Evolutionary conservation across 495 filamentous ascomycete species (phyloP), one percentile per base, ranked within the genome.

Genomic region (Penicillium pancosmium): DNA sequence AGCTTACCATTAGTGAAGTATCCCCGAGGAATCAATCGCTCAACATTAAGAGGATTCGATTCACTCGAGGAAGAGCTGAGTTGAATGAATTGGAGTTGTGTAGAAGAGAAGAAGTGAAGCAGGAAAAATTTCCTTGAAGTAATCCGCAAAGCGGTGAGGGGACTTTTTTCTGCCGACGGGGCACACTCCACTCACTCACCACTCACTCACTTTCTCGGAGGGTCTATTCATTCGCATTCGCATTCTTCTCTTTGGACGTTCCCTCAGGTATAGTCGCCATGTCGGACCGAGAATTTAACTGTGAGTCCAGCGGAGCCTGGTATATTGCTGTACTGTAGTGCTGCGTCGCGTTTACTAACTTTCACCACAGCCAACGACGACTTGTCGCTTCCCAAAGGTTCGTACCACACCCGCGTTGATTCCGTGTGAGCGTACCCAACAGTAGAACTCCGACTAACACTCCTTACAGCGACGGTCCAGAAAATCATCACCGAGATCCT

Each of bases 401-500:
- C 61, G 78, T 31, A 31, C 27, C 27, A 2, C 2, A 21, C 19
- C 19, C 19, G 27, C 1, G 27, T 31, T 31, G 8, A 0, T 31
- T 4, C 2, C 8, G 27, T 8, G 6, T 31, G 6, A 31, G 27
- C 27, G 27, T 31, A 31, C 8, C 8, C 27, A 31, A 31, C 27
- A 31, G 27, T 9, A 6, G 41, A 46, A 50, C 55, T 49, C 15
- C 36, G 35, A 63, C 53, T 62, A 60, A 63, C 44, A 23, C 50
- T 25, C 31, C 7, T 21, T 41, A 62, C 57, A 97, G 94, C 94
- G 21, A 98, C 94, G 44, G 95, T 98, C 58, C 91, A 96, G 69
- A 98, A 98, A 75, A 98, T 98, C 63, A 91, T 98, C 68, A 87
- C 84, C 63, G 94, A 98, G 71, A 97, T 98, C 67, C 83, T 98